Conservation (phyloP, 116 monocot species). For the Iris pallida region DNA sequence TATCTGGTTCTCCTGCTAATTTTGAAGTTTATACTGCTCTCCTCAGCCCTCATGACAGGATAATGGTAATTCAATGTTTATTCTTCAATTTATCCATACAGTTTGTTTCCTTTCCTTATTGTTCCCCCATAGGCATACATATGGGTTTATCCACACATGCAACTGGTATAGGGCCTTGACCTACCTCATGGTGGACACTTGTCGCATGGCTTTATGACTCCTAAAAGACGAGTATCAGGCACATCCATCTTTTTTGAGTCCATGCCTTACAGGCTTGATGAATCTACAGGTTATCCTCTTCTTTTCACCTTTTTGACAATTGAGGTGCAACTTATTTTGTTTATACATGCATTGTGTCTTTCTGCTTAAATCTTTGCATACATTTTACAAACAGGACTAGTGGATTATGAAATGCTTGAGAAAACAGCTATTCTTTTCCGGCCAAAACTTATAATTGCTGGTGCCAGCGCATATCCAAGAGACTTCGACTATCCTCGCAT, state of each 20-base stretch:
- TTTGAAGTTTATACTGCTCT: slow-evolving; percentile 34
- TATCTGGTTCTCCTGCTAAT: slow-evolving; percentile 34
- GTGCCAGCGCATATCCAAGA: slow-evolving; percentile 38
- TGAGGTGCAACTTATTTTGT: slow-evolving; percentile 7
- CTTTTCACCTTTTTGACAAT: not conserved
- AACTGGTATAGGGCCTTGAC: slow-evolving; percentile 18
- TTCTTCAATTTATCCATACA: not conserved
- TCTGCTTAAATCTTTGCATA: not conserved
- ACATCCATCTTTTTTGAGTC: slow-evolving; percentile 27
- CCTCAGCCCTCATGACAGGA: slow-evolving; percentile 21
- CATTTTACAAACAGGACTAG: slow-evolving; percentile 15
- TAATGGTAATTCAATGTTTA: slow-evolving; percentile 16
- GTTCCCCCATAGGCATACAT: not conserved
- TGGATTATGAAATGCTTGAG: slow-evolving; percentile 44
- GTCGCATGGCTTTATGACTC: slow-evolving; percentile 32
- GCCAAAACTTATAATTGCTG: slow-evolving; percentile 37
- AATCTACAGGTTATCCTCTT: slow-evolving; percentile 25
- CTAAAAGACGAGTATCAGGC: slow-evolving; percentile 25
- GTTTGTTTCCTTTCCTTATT: slow-evolving; percentile 1
- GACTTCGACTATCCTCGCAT: slow-evolving; percentile 38
- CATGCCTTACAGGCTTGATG: slow-evolving; percentile 32
- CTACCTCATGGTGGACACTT: slow-evolving; percentile 33
- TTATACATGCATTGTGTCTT: not conserved
- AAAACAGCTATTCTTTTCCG: slow-evolving; percentile 35
- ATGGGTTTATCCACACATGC: not conserved